These are phyloP conservation scores for Mycocentrospora acerina DNA, from an alignment of 2,329 filamentous ascomycete genomes.

Conservation along the genomic window DNA sequence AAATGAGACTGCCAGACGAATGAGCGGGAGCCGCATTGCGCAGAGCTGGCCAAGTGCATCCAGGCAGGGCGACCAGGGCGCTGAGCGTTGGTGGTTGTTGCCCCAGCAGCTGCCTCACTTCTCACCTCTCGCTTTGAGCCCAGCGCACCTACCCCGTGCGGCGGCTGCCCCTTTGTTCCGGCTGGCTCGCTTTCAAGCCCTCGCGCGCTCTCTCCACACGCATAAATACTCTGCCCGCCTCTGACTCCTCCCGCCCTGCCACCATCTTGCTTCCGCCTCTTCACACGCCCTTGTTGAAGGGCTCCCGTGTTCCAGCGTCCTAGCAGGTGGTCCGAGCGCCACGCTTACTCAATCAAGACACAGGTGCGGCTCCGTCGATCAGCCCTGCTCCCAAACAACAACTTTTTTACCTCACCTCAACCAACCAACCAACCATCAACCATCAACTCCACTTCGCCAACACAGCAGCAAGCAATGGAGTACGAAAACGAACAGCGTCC, in stretches of 20 bases:
- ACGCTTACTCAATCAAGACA: conserved; percentile 25
- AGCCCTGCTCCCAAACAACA: conserved; percentile 31
- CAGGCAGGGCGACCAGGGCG: conserved; percentile 13
- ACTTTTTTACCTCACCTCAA: conserved; percentile 17
- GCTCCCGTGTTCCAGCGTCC: conserved; percentile 14
- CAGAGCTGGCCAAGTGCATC: not conserved
- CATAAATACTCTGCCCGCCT: conserved; percentile 5
- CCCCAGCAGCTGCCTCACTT: conserved; percentile 20
- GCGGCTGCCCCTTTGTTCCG: conserved; percentile 9
- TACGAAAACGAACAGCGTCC: conserved; percentile 67
- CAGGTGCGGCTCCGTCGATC: conserved; percentile 35
- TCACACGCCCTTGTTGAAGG: conserved; percentile 4
- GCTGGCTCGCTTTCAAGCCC: not conserved
- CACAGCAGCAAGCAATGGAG: conserved; percentile 56
- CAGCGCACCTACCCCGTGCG: not conserved
- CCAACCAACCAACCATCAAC: conserved; percentile 16
- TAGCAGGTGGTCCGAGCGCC: conserved; percentile 24
- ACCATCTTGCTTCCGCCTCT: too few species aligned
- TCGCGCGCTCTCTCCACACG: not conserved
- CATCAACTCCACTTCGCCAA: conserved; percentile 23
- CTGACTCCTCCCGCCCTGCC: conserved; percentile 1
- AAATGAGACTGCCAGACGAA: too few species aligned
- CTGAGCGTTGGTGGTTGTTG: not conserved
- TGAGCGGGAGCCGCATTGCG: not conserved
- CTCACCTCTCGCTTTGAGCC: not conserved